Evolutionary conservation across 805 yeast genomes (phyloP), one percentile per base, ranked within the genome.

Genomic region (Metschnikowia reukaufii): DNA sequence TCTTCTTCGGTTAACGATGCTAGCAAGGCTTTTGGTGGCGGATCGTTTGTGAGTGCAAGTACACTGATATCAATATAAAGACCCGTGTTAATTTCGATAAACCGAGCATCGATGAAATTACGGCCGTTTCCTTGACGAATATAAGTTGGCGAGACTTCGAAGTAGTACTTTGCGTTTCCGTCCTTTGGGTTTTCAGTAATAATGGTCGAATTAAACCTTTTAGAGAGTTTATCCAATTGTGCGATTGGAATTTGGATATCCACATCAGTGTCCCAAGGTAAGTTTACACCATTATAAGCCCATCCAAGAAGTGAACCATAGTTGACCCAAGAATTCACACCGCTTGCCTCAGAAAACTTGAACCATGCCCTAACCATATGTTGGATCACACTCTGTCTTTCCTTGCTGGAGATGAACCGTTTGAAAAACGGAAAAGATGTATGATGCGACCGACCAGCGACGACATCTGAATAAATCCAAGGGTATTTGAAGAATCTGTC

Each of bases 401-500:
- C 74, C 21, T 68, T 53, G 39, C 62, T 62, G 13, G 64, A 47
- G n/a, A 67, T 63, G 48, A 51, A 68, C 36, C 73, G 50, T 49
- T 62, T 65, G 61, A 70, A 70, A 48, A 65, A 70, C 1, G 73
- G 73, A 42, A 63, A 66, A 15, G 70, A 64, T 20, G 67, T 32
- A 35, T 57, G 61, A 46, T 57, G 61, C 12, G 68, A 58, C 36
- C 63, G 60, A 3, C 74, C 73, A 15, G 62, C 62, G 12, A 65
- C 55, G 6, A 69, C 51, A 52, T 69, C 74, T 37, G 69, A 53
- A 37, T 57, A 54, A 25, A 69, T 68, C 74, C 74, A 69, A 7
- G 74, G 72, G 49, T 69, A 69, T 48, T 69, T 67, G 60, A 69
- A 69, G 47, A 58, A 66, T 25, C 65, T 54, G 51, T 65, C 71